phyloP scores from a whole-genome alignment of 2,329 filamentous ascomycete species.

The Thelonectria olida region DNA sequence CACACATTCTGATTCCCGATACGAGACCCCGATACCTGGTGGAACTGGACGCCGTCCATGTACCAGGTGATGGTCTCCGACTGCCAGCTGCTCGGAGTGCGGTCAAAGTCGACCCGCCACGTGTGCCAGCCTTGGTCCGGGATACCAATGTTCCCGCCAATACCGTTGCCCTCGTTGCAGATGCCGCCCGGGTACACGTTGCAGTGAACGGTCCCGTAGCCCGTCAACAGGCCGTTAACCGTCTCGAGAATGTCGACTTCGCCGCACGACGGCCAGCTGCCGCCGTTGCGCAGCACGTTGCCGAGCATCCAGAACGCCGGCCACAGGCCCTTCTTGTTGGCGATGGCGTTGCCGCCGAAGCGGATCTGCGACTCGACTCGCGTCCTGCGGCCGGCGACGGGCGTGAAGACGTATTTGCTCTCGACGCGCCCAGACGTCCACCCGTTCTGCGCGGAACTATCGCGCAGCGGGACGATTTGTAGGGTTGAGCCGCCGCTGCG shows the following conservation, averaged over 20 bases:
- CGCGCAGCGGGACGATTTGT: conserved; percentile 57
- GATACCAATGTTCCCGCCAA: conserved; percentile 45
- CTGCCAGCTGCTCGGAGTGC: conserved; percentile 52
- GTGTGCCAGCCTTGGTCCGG: conserved; percentile 54
- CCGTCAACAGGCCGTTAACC: conserved; percentile 18
- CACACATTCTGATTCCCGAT: conserved; percentile 56
- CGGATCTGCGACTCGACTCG: conserved; percentile 48
- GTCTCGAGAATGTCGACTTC: conserved; percentile 35
- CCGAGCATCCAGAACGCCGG: conserved; percentile 40
- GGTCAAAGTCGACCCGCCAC: conserved; percentile 58
- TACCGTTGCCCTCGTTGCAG: conserved; percentile 58
- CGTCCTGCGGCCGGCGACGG: conserved; percentile 49
- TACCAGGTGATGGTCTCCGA: conserved; percentile 59
- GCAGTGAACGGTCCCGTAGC: conserved; percentile 30
- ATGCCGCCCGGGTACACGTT: conserved; percentile 48
- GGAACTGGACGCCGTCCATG: conserved; percentile 52
- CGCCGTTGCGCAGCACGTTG: conserved; percentile 29
- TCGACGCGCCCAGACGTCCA: conserved; percentile 64
- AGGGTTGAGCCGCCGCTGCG: conserved; percentile 57
- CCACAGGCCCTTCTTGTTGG: conserved; percentile 55
- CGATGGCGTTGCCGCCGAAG: conserved; percentile 44
- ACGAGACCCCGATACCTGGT: conserved; percentile 51
- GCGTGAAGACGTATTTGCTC: conserved; percentile 55
- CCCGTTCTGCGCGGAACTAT: conserved; percentile 38
- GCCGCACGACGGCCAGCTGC: conserved; percentile 34